phyloP scores from a whole-genome alignment of 805 yeast species.

The Starmerella cellae region DNA sequence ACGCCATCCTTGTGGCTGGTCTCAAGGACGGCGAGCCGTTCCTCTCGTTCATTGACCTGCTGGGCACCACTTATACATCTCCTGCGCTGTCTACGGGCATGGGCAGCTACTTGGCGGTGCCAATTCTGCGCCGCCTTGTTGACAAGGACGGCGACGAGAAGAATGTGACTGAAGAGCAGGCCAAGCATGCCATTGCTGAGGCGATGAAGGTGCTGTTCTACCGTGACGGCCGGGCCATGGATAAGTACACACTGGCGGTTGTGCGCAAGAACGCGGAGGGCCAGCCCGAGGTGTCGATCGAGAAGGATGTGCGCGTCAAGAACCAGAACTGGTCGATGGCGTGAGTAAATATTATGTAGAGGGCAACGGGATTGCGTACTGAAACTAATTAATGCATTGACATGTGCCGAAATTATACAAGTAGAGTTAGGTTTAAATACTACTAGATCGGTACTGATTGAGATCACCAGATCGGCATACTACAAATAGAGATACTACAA shows the following conservation, averaged over 20 bases:
- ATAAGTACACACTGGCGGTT: constrained; percentile 69
- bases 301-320: constrained; percentile 13
- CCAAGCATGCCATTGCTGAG: constrained; percentile 61
- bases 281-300: constrained; percentile 35
- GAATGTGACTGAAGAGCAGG: constrained; percentile 58
- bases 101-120: constrained; percentile 89
- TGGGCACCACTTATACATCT: constrained; percentile 82
- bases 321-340: constrained; percentile 26
- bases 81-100: constrained; percentile 92
- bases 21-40: constrained; percentile 59
- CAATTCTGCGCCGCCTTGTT: constrained; percentile 71
- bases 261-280: constrained; percentile 48
- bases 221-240: constrained; percentile 90
- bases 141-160: constrained; percentile 65
- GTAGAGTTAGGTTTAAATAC: too few relatives aligned
- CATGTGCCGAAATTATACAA: too few relatives aligned
- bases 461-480: too few relatives aligned
- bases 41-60: constrained; percentile 72
- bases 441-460: too few relatives aligned
- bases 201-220: constrained; percentile 90
- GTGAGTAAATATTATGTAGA: too few relatives aligned
- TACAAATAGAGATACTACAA: too few relatives aligned
- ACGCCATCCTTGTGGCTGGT: constrained; percentile 85
- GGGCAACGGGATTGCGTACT: too few relatives aligned
- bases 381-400: too few relatives aligned